A percentile compares a stretch with the other conserved stretches of the same genome.
Conservation (phyloP, 139 green algal species). For the Chlorella sp. region DNA sequence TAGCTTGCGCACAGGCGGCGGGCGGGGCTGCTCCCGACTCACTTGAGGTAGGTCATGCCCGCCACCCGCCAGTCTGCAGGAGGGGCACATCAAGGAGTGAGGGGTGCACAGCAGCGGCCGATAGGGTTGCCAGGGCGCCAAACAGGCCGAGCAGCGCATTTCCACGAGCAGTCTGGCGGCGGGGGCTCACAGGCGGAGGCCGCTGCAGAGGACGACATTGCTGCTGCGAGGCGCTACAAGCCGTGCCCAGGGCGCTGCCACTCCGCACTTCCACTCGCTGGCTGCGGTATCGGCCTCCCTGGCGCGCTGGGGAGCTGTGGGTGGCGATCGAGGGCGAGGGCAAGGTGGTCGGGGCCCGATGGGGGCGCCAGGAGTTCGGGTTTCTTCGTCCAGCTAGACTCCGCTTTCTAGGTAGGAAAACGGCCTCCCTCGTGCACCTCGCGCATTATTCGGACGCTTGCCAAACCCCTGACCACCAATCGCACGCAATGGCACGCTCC, state of each 20-base stretch:
- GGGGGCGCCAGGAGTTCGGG: background rate
- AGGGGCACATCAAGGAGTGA: background rate
- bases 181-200: conserved; percentile 67
- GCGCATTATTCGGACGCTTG: background rate
- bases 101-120: background rate
- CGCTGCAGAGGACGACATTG: conserved; percentile 65
- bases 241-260: background rate
- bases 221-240: background rate
- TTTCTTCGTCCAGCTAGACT: background rate
- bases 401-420: too few species aligned
- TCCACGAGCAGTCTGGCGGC: background rate
- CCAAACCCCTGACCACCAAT: background rate
- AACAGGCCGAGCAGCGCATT: background rate
- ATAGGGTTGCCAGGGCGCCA: background rate
- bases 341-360: too few species aligned
- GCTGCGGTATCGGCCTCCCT: background rate
- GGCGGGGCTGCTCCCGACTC: background rate
- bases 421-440: too few species aligned
- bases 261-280: background rate
- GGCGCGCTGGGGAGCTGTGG: background rate
- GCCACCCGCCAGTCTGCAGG: conserved; percentile 64
- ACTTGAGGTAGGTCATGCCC: conserved; percentile 83
- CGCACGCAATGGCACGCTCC: conserved; percentile 2
- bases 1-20: background rate
- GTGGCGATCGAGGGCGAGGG: background rate